Evolutionary conservation across 768 basidiomycete genomes (phyloP), one percentile per base, ranked within the genome.

Genomic region (Hericium rajendrae): DNA sequence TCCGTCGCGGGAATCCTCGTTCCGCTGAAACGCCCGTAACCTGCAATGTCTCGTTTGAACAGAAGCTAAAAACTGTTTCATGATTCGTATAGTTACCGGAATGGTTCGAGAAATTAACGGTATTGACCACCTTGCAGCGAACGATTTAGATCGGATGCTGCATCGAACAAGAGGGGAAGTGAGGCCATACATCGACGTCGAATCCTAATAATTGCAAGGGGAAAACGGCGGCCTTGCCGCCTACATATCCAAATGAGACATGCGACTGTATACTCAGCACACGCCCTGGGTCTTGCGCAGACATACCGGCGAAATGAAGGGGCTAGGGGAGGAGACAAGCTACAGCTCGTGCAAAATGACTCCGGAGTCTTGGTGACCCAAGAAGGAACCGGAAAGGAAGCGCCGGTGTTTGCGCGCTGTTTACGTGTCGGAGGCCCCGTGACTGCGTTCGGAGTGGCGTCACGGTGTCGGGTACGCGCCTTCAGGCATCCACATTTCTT

Each of bases 31-130:
- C 82, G 80, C 15, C 85, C 84, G 73, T 97, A 97, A 6, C 92
- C 94, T 95, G 37, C 32, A 28, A n/a, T 38, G 37, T 46, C 9
- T 38, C 26, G 26, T n/a, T 15, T 32, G 28, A 37, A 49, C 26
- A 41, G 24, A 18, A 48, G 28, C 16, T 26, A 24, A 13, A 48
- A 18, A 32, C 53, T n/a, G 28, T 9, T 49, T 32, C 6, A 15
- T 32, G 18, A 12, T 26, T 13, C 40, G 13, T 10, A 15, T 4
- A 64, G 77, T 56, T 56, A 89, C 92, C 94, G 6, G 92, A 79
- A 68, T 99, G 95, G 64, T 98, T 99, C 8, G 91, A 91, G 69
- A 89, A 97, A 65, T 97, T 89, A 39, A 97, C 94, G 1, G 92
- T 92, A 67, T 94, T 94, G 20, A 95, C 80, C 56, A 87, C 80